Base-by-base conservation (phyloP, 192 early-diverging fungal species). In the Backusella westeae region DNA sequence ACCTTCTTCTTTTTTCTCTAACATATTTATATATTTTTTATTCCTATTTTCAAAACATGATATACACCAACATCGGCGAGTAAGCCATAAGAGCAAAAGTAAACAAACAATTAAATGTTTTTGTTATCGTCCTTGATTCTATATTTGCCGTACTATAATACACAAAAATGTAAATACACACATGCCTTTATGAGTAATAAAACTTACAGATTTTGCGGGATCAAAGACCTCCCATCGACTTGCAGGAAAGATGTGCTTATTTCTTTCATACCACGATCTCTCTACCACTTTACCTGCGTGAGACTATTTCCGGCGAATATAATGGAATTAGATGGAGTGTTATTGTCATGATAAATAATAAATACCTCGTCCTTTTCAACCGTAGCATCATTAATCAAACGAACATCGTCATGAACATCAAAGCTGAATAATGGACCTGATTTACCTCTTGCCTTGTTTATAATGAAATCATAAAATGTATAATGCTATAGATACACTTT, bases 221-320 rank as follows among this genome's bases (percentile, higher is more conserved):
- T 96, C 94, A 78, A 94, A 97, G 14, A 92, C 85, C 83, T 98
- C 96, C 94, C 95, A 98, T 67, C 97, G 88, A 46, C 90, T 93
- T 3, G 96, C 93, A 5, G 97, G 96, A 79, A 98, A 97, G 35
- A 97, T 97, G 74, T 98, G 97, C 84, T 97, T 98, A 84, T 97
- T 95, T 29, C 91, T 87, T 75, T 96, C 94, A 73, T 96, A 97
- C 92, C 95, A 97, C 3, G 90, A 81, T 21, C 96, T 84, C 82
- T 97, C 93, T 21, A 96, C 91, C 6, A 98, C 94, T 76, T 98
- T 98, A 53, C 95, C 96, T 0, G 96, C 95, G 76, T 98, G 97
- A 38, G 96, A 94, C 87, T 92, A 72, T 49, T 44, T 15, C 42
- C 42, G 38, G 38, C 38, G 38, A 39, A 39, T 39, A 39, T 12